phyloP scores from a whole-genome alignment of 352 stramenopile species.

The Globisporangium alternatum region DNA sequence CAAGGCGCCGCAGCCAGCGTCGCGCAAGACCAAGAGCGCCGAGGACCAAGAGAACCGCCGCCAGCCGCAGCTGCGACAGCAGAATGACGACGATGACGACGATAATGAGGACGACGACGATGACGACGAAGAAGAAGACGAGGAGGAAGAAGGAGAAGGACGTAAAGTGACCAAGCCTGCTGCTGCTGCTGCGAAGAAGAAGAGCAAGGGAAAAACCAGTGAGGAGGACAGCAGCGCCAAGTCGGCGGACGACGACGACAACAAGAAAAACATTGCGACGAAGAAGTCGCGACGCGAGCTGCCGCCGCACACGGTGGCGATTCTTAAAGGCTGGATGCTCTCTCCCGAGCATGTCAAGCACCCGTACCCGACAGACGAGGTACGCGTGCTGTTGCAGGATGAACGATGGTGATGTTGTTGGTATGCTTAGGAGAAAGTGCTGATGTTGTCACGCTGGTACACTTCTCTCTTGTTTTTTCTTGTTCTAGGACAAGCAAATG shows the following conservation, averaged over 20 bases:
- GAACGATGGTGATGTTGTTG: not conserved
- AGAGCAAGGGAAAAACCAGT: slow-evolving; percentile 26
- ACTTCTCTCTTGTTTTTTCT: not conserved
- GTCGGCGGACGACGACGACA: slow-evolving; percentile 28
- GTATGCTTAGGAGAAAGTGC: not conserved
- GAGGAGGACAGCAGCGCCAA: slow-evolving; percentile 21
- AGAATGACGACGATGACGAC: slow-evolving; percentile 8
- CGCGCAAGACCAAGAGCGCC: slow-evolving; percentile 7
- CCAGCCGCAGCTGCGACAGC: slow-evolving; percentile 4
- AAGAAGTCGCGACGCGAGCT: slow-evolving; percentile 83
- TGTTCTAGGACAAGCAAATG: slow-evolving; percentile 84
- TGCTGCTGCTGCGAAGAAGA: slow-evolving; percentile 3
- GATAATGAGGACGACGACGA: slow-evolving; percentile 14
- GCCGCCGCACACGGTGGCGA: slow-evolving; percentile 79
- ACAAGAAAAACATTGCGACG: slow-evolving; percentile 34
- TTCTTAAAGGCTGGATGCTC: slow-evolving; percentile 89
- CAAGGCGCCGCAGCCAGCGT: slow-evolving; percentile 1
- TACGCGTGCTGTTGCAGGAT: slow-evolving; percentile 13
- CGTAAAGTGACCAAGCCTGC: not conserved
- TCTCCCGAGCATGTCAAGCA: slow-evolving; percentile 88
- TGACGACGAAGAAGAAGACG: slow-evolving; percentile 9
- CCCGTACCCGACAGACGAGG: slow-evolving; percentile 86
- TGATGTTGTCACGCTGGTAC: not conserved
- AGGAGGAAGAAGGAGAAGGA: not conserved
- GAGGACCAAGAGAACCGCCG: slow-evolving; percentile 21